Evolutionary conservation across 2,329 filamentous ascomycete genomes (phyloP), one percentile per base, ranked within the genome.

Genomic region (Xenoacremonium recifei): DNA sequence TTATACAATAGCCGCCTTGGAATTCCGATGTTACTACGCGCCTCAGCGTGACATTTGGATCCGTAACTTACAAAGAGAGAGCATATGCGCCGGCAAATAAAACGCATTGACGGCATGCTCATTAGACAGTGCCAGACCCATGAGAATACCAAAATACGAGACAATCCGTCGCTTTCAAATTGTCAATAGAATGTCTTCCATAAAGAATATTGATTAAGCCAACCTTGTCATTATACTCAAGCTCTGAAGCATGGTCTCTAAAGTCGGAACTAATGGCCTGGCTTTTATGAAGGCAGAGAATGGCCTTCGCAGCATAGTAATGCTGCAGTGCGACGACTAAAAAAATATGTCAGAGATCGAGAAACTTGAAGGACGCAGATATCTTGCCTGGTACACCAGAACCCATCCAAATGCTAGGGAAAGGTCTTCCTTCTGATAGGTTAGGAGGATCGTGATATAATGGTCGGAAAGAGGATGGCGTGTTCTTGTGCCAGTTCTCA

Each of bases 321-420:
- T 68, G 65, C 32, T 67, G 64, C 48, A 67, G 43, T 10, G 61
- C 65, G 17, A 68, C 58, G 2, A 64, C 65, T 61, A 10, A 15
- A 30, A 4, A 12, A 13, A 16, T n/a, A 27, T 27, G n/a, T 33
- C 5, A 4, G 13, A 7, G 9, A 10, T n/a, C 7, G 15, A 32
- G 23, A 27, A n/a, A n/a, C n/a, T n/a, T n/a, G n/a, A n/a, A n/a
- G 9, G 23, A 27, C 9, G 13, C 23, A 27, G 13, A 9, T n/a
- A 18, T 6, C 13, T 32, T 39, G 39, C 44, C 40, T 40, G 44
- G 39, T 11, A 43, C 32, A 18, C 36, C 39, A 10, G 40, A 35
- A 9, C 39, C 40, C 6, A 47, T 37, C n/a, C 25, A 40, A 25
- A 47, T 42, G 3, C 19, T 4, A 6, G 44, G 44, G 18, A 47